Evolutionary conservation across 2,329 filamentous ascomycete species (phyloP), one percentile per base, ranked within the genome.

Genomic region (Aaosphaeria pasadenensis): DNA sequence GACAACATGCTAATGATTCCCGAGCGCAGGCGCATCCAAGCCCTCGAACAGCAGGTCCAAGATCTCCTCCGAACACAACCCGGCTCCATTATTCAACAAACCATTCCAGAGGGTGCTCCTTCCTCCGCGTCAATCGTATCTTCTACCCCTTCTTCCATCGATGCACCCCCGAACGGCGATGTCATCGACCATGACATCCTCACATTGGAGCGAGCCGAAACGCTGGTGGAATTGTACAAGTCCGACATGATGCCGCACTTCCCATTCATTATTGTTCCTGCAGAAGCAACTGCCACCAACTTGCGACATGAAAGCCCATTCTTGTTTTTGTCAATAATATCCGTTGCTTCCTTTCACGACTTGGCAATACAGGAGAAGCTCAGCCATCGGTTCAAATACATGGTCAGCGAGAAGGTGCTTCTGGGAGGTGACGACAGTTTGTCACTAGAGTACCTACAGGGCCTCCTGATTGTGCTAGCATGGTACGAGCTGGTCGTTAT

Each of bases 201-300:
- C 42, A 57, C 58, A 4, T 45, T 57, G 4, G 61, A 66, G 48
- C 50, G 48, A 30, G 63, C 63, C 4, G 56, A 55, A 44, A 58
- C 51, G 9, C 54, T 69, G 38, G 48, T 70, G 13, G 56, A 65
- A 13, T 46, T 60, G 29, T 72, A 69, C 57, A 66, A 59, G 50
- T 57, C 55, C 4, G 59, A 58, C 7, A 68, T 73, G 60, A 70
- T 63, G 55, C 59, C 64, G 1, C 60, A 71, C 49, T 71, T 72
- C 32, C 70, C 69, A 4, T 72, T 72, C 41, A 60, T 72, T 6
- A 56, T 70, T 5, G 45, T 73, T 30, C 48, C 62, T 5, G 49
- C 57, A 6, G 42, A 57, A 2, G 49, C 57, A 7, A 63, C 57
- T 3, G 63, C 54, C 2, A 33, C 44, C 9, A 46, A 62, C 0